These are phyloP conservation scores for Solanum medicagineum DNA, from an alignment of 257 asterid species.

Conservation along the genomic window DNA sequence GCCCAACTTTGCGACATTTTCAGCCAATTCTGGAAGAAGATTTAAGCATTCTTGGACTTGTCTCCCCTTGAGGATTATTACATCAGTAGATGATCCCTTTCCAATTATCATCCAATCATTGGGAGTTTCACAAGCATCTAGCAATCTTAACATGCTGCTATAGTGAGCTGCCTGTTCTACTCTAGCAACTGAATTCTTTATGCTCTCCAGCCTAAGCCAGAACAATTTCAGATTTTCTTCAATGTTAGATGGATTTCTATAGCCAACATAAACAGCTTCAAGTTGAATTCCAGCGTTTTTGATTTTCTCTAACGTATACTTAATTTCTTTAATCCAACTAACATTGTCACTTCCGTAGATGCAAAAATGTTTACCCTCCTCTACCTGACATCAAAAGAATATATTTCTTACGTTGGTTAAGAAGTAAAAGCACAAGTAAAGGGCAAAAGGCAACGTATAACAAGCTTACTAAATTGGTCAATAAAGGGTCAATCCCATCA, in stretches of 20 bases:
- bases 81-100: conserved; percentile 19
- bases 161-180: background rate
- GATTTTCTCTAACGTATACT: conserved; percentile 16
- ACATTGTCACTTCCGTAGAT: conserved; percentile 44
- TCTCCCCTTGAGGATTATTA: conserved; percentile 18
- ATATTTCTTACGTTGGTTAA: background rate
- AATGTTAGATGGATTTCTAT: conserved; percentile 30
- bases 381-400: conserved; percentile 24
- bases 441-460: background rate
- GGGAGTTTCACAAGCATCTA: conserved; percentile 10
- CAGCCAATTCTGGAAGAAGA: conserved; percentile 17
- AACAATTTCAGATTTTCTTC: conserved; percentile 33
- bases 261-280: conserved; percentile 49
- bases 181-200: conserved; percentile 14
- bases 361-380: conserved; percentile 38
- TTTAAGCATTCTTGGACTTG: conserved; percentile 15
- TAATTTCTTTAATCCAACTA: conserved; percentile 46
- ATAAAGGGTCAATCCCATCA: conserved; percentile 32
- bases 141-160: conserved; percentile 12
- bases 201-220: conserved; percentile 50
- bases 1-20: conserved; percentile 24
- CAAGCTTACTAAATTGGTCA: conserved; percentile 37
- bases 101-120: conserved; percentile 46
- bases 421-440: background rate
- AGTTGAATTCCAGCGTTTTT: conserved; percentile 22